Evolutionary conservation across 768 basidiomycete genomes (phyloP), one percentile per base, ranked within the genome.

Genomic region (Suillus lakei): DNA sequence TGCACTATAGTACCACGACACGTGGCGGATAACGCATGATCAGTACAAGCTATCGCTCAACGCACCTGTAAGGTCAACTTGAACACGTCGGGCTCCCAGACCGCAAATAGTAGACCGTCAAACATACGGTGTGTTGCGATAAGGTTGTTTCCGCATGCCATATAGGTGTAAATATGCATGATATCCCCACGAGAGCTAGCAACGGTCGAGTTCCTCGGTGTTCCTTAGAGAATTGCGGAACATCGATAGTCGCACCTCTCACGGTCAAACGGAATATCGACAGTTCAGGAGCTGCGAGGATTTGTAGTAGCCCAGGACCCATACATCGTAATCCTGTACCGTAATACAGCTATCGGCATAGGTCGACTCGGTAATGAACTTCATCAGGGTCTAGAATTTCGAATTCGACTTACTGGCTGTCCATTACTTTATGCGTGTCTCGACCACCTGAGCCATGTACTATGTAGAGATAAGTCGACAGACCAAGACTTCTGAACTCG

Each of bases 21-120:
- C 53, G 53, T 54, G 53, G 53, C 32, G 12, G 53, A 54, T 34
- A 54, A 54, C 32, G 53, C 53, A 54, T 54, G 53, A 54, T 34
- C 7, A 32, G 16, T 30, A 30, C 18, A 53, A 54, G 30, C 53
- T 54, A 54, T 32, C 51, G 28, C 50, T 30, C 26, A 18, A 18
- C 16, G 28, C 15, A 8, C 26, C 48, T 26, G 5, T 23, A 16
- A 7, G 46, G 23, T 48, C 23, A 26, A 48, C 16, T 53, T 18
- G 18, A 34, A 34, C 21, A 54, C 53, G 53, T 32, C 53, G 53
- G 30, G 32, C 32, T 34, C 21, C 21, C 53, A 32, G 32, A 54
- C 32, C 12, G 30, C 30, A 30, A 12, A 21, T 21, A 30, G 51
- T 53, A 30, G 30, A 7, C 50, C 26, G 15, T 26, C 26, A 28